Conservation (phyloP, 768 basidiomycete genomes). For the Mycena kentingensis region DNA sequence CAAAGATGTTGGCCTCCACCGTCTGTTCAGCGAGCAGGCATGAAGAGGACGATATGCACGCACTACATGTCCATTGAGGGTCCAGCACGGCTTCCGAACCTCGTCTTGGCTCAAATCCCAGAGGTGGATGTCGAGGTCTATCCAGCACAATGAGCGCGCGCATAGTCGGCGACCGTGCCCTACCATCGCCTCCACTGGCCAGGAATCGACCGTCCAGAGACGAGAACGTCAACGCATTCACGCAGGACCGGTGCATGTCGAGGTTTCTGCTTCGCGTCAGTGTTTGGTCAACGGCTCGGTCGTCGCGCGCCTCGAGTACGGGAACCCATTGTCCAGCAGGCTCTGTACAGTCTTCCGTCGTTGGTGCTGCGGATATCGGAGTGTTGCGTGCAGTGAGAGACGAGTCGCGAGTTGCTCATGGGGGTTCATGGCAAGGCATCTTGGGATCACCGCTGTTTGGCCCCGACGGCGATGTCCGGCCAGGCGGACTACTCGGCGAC, state of each 20-base stretch:
- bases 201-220: slow-evolving; percentile 61
- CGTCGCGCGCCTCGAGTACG: slow-evolving; percentile 25
- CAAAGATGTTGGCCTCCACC: slow-evolving; percentile 71
- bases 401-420: not conserved
- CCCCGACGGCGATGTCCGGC: too few species aligned
- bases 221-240: slow-evolving; percentile 66
- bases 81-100: slow-evolving; percentile 41
- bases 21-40: slow-evolving; percentile 14
- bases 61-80: slow-evolving; percentile 52
- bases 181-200: slow-evolving; percentile 72
- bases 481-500: too few species aligned
- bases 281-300: not conserved
- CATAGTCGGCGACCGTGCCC: slow-evolving; percentile 4
- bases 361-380: not conserved
- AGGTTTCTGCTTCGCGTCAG: slow-evolving; percentile 34
- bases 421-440: slow-evolving; percentile 1
- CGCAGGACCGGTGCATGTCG: slow-evolving; percentile 58
- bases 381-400: not conserved
- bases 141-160: slow-evolving; percentile 11
- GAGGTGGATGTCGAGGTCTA: slow-evolving; percentile 57
- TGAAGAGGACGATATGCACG: not conserved
- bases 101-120: slow-evolving; percentile 73
- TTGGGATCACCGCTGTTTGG: too few species aligned
- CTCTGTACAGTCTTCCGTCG: slow-evolving; percentile 9
- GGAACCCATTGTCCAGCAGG: slow-evolving; percentile 25